phyloP scores from a whole-genome alignment of 176 grass and related monocot species.

The Otatea glauca region DNA sequence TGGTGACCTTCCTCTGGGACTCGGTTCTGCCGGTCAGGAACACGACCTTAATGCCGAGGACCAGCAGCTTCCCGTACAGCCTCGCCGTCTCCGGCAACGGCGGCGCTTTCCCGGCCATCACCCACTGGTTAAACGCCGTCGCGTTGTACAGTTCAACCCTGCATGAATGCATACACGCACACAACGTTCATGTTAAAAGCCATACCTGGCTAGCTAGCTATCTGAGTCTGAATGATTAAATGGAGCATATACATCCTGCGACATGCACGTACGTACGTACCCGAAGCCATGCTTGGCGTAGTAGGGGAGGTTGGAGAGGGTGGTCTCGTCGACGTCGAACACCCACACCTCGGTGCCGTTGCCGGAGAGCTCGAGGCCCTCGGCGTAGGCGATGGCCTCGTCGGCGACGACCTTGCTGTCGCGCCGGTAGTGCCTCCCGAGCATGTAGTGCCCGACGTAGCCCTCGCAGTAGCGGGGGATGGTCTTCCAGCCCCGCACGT shows the following conservation, averaged over 20 bases:
- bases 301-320: slow-evolving; percentile 65
- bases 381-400: slow-evolving; percentile 56
- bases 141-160: slow-evolving; percentile 38
- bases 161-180: background rate
- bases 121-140: slow-evolving; percentile 47
- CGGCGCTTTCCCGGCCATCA: slow-evolving; percentile 32
- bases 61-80: slow-evolving; percentile 43
- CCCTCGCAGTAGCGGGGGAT: slow-evolving; percentile 16
- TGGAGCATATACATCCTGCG: no score
- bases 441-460: slow-evolving; percentile 67
- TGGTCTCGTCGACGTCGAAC: slow-evolving; percentile 71
- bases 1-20: slow-evolving; percentile 31
- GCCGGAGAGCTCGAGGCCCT: slow-evolving; percentile 29
- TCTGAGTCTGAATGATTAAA: background rate
- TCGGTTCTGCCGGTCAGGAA: slow-evolving; percentile 57
- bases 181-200: no score
- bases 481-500: slow-evolving; percentile 51
- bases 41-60: slow-evolving; percentile 54
- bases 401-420: slow-evolving; percentile 53
- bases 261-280: slow-evolving; percentile 4
- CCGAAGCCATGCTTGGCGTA: slow-evolving; percentile 65
- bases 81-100: slow-evolving; percentile 48
- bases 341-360: slow-evolving; percentile 64
- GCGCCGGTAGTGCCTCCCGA: slow-evolving; percentile 38
- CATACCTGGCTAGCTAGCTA: no score